A percentile compares a stretch with the other conserved stretches of the same genome.
Evolutionary conservation across 2,329 filamentous ascomycete genomes (phyloP).

Genomic region (Zymoseptoria brevis): DNA sequence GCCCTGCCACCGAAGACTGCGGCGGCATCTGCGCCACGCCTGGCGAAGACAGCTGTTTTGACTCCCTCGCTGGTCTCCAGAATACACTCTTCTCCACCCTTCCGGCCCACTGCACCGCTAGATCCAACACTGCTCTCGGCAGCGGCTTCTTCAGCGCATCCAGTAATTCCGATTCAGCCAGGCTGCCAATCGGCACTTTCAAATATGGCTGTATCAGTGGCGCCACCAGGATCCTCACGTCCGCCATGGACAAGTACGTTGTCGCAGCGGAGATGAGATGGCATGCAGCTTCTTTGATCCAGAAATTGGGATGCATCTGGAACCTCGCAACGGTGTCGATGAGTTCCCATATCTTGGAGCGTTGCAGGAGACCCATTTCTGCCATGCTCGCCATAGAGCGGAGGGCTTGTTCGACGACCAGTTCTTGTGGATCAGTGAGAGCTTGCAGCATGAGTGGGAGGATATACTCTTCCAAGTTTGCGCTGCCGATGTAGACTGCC

Average conservation of each 20-base stretch:
- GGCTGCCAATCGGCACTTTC: constrained; percentile 61
- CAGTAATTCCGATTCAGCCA: constrained; percentile 66
- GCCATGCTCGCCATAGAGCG: constrained; percentile 84
- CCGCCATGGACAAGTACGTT: constrained; percentile 67
- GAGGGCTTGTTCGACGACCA: constrained; percentile 83
- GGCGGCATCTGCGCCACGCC: constrained; percentile 47
- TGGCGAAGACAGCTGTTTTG: constrained; percentile 55
- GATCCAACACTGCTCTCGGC: constrained; percentile 71
- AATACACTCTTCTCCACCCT: constrained; percentile 67
- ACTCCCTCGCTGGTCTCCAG: constrained; percentile 69
- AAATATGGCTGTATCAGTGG: constrained; percentile 77
- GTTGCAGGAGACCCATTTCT: constrained; percentile 76
- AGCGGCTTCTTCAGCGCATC: constrained; percentile 78
- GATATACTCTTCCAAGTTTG: constrained; percentile 88
- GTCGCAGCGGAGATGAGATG: constrained; percentile 74
- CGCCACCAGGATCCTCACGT: constrained; percentile 72
- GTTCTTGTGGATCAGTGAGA: constrained; percentile 84
- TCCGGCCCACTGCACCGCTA: constrained; percentile 73
- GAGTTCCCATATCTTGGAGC: constrained; percentile 78
- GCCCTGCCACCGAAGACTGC: constrained; percentile 49
- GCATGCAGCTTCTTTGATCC: constrained; percentile 84
- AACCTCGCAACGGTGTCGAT: constrained; percentile 77
- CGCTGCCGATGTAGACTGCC: constrained; percentile 79
- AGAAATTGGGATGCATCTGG: constrained; percentile 86
- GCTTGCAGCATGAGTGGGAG: constrained; percentile 93